Conservation (phyloP, 2,329 filamentous ascomycete genomes). For the Aspergillus novoparasiticus region DNA sequence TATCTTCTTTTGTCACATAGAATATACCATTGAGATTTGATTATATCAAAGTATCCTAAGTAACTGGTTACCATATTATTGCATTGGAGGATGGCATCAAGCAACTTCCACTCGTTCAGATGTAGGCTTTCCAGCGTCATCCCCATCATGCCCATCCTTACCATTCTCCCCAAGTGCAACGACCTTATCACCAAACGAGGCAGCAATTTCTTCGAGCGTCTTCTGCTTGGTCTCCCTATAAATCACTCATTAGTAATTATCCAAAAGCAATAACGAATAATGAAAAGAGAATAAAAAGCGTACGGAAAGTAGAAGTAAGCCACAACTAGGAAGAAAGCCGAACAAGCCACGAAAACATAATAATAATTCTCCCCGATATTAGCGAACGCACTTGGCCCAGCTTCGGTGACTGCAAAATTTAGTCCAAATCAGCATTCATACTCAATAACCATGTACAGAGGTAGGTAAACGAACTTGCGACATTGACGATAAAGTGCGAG, state of each 20-base stretch:
- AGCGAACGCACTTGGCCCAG: conserved; percentile 58
- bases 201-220: conserved; percentile 53
- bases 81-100: background rate
- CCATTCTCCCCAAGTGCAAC: conserved; percentile 33
- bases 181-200: conserved; percentile 52
- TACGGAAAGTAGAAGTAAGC: conserved; percentile 60
- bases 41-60: background rate
- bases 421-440: background rate
- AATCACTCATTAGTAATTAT: conserved; percentile 4
- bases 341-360: conserved; percentile 61
- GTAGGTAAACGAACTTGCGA: conserved; percentile 40
- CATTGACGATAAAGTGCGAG: conserved; percentile 59
- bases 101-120: conserved; percentile 20
- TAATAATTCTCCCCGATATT: conserved; percentile 63
- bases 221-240: conserved; percentile 52
- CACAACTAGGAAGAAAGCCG: conserved; percentile 53
- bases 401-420: conserved; percentile 48
- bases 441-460: background rate
- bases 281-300: conserved; percentile 19
- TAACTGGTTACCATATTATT: background rate
- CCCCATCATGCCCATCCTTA: conserved; percentile 28
- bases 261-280: no score
- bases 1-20: background rate
- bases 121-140: conserved; percentile 24
- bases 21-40: background rate